phyloP scores from a whole-genome alignment of 257 asterid species.

The Jasminum sambac region DNA sequence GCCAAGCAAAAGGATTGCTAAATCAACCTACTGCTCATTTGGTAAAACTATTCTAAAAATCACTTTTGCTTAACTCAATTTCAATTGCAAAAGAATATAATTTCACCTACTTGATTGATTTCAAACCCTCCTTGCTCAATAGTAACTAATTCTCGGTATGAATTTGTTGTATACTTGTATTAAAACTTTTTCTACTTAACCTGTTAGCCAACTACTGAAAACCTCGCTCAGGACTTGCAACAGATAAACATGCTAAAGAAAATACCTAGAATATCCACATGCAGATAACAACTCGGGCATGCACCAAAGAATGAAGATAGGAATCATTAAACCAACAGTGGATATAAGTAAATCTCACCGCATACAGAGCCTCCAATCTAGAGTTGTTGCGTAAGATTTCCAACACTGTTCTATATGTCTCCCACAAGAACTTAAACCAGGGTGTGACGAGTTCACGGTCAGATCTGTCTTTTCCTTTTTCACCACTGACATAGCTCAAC shows the following conservation, averaged over 20 bases:
- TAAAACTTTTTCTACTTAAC: background rate
- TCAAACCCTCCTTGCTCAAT: background rate
- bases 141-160: background rate
- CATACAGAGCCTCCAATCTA: constrained; percentile 69
- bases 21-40: background rate
- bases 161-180: background rate
- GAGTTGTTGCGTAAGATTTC: constrained; percentile 79
- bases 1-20: background rate
- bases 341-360: constrained; percentile 38
- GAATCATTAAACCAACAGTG: background rate
- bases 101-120: background rate
- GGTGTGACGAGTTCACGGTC: constrained; percentile 92
- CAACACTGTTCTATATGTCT: constrained; percentile 78
- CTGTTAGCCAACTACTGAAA: background rate
- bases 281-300: background rate
- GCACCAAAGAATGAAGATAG: background rate
- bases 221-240: background rate
- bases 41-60: no score
- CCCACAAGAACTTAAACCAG: constrained; percentile 91
- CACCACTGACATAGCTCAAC: constrained; percentile 96
- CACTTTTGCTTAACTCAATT: no score
- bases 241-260: background rate
- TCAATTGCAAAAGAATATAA: no score
- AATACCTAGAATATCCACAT: background rate
- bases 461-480: constrained; percentile 91